phyloP scores from a whole-genome alignment of 2,329 filamentous ascomycete species.

The Aspergillus latus region DNA sequence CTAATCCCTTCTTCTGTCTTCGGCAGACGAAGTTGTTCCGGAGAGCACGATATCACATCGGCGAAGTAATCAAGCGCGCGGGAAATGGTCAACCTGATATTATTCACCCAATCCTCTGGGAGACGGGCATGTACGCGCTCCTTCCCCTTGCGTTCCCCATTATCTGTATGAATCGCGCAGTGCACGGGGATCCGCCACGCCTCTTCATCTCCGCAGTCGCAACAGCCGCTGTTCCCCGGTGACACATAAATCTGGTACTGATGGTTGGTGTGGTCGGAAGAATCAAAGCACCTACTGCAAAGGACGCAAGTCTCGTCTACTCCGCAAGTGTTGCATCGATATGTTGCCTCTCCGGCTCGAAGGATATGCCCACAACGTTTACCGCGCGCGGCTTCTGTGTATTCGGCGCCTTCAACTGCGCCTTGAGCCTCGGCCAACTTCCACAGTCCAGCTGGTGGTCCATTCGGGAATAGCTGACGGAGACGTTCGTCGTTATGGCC shows the following conservation, averaged over 20 bases:
- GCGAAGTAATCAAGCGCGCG: slow-evolving; percentile 90
- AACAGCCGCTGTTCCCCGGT: slow-evolving; percentile 90
- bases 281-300: slow-evolving; percentile 90
- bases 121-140: slow-evolving; percentile 64
- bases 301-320: slow-evolving; percentile 94
- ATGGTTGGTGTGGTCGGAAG: slow-evolving; percentile 91
- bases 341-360: slow-evolving; percentile 88
- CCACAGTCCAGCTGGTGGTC: slow-evolving; percentile 63
- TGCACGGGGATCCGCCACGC: slow-evolving; percentile 81
- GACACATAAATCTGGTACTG: slow-evolving; percentile 87
- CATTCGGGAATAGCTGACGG: slow-evolving; percentile 76
- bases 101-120: slow-evolving; percentile 72
- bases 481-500: slow-evolving; percentile 73
- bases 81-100: slow-evolving; percentile 81
- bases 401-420: slow-evolving; percentile 90
- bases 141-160: slow-evolving; percentile 48
- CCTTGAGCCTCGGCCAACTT: slow-evolving; percentile 86
- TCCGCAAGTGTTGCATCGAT: slow-evolving; percentile 90
- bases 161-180: slow-evolving; percentile 87
- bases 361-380: slow-evolving; percentile 98
- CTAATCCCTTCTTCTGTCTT: slow-evolving; percentile 81
- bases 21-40: slow-evolving; percentile 83
- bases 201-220: slow-evolving; percentile 94
- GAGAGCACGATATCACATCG: slow-evolving; percentile 96
- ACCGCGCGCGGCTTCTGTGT: slow-evolving; percentile 84